These are phyloP conservation scores for Chlorella sp. DNA, from an alignment of 139 green algal genomes.

Conservation along the genomic window DNA sequence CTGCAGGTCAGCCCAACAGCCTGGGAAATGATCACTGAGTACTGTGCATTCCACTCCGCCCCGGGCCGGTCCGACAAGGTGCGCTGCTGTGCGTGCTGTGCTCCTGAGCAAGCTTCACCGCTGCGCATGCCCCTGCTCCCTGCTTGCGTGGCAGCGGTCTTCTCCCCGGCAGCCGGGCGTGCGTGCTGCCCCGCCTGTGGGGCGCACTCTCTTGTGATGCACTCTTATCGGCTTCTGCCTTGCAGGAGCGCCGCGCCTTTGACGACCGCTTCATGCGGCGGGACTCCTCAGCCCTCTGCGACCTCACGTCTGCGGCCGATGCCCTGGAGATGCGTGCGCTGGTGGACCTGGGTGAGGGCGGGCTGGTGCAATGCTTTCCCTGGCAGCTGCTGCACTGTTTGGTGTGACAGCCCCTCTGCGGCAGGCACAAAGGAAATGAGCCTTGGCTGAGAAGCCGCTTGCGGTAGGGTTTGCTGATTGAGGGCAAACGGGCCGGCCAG, in stretches of 20 bases:
- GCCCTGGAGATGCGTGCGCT: slow-evolving; percentile 72
- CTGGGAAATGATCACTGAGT: slow-evolving; percentile 63
- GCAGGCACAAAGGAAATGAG: too few relatives aligned
- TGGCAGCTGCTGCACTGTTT: background rate
- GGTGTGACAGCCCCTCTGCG: too few relatives aligned
- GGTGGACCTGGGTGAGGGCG: slow-evolving; percentile 62
- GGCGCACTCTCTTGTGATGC: too few relatives aligned
- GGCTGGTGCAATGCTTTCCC: background rate
- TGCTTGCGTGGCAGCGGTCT: too few relatives aligned
- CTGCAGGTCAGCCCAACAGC: slow-evolving; percentile 28
- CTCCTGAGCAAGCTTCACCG: too few relatives aligned
- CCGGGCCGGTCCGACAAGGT: slow-evolving; percentile 73
- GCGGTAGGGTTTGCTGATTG: too few relatives aligned
- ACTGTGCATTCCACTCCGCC: slow-evolving; percentile 68
- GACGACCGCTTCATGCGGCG: slow-evolving; percentile 77
- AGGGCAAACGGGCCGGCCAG: too few relatives aligned
- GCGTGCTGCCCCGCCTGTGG: too few relatives aligned
- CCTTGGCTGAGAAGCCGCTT: too few relatives aligned
- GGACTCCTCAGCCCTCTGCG: slow-evolving; percentile 71
- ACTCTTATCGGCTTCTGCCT: too few relatives aligned
- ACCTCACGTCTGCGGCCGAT: slow-evolving; percentile 78
- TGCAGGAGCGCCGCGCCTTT: slow-evolving; percentile 75
- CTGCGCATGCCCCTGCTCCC: too few relatives aligned
- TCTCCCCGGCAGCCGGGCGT: too few relatives aligned
- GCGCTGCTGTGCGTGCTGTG: background rate